Evolutionary conservation across 2,329 filamentous ascomycete genomes (phyloP), one percentile per base, ranked within the genome.

Genomic region (Chaetomium globosum): DNA sequence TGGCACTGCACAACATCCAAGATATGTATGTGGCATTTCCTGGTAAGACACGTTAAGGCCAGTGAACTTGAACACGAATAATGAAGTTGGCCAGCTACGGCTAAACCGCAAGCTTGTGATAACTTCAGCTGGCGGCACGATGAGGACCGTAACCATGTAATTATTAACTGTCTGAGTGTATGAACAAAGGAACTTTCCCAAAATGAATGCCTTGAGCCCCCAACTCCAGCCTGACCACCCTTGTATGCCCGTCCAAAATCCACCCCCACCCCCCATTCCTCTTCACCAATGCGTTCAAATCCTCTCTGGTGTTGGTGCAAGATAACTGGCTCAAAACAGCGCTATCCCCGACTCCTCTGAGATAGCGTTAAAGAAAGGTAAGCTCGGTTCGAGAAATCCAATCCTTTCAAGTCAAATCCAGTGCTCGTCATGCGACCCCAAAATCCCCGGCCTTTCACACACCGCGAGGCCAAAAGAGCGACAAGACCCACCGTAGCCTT

Each of bases 311-410:
- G 39, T 26, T 26, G 26, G 26, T 43, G 7, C 8, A 31, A 31
- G 4, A 58, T 2, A 63, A 63, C 43, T 46, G 31, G 60, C 60
- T 62, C 60, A 62, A 62, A 62, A 58, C 52, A 58, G 30, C 61
- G 61, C 48, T 5, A 4, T 51, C 30, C 39, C 28, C 57, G n/a
- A 10, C 12, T 23, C 10, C 28, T 21, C 26, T n/a, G 28, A 19
- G 26, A 19, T 10, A 30, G 31, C 9, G 7, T 39, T 13, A 6
- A 26, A 23, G 19, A 31, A 36, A 30, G n/a, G 26, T 54, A 48
- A 55, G 36, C 48, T 28, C 36, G 51, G 33, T 31, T 10, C 19
- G n/a, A 49, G 21, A 49, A 13, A 23, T 23, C 31, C 31, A n/a
- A 36, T 43, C 31, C 19, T 7, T 16, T 4, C 31, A 31, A 10